phyloP scores from a whole-genome alignment of 306 rosid species.

The Leucaena leucocephala region DNA sequence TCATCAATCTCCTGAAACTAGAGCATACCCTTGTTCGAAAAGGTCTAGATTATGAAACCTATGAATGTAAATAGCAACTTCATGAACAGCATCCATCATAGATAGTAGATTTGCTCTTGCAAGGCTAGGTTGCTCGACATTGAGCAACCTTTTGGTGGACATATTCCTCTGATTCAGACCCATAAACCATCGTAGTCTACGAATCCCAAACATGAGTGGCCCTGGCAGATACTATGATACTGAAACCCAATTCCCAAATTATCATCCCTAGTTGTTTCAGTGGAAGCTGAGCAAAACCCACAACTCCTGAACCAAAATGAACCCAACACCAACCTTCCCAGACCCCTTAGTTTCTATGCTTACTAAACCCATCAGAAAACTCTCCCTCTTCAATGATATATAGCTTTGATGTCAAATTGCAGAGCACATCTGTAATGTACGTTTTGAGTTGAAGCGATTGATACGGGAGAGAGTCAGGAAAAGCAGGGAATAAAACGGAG shows the following conservation, averaged over 20 bases:
- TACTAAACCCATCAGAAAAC: constrained; percentile 10
- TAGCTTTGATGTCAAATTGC: not conserved
- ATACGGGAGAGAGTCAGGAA: constrained; percentile 21
- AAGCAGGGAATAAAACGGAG: constrained; percentile 8
- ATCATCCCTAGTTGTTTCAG: constrained; percentile 51
- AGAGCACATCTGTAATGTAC: constrained; percentile 25
- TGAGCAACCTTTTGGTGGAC: constrained; percentile 47
- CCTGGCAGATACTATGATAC: constrained; percentile 24
- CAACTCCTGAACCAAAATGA: constrained; percentile 28
- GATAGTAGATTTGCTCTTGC: constrained; percentile 50
- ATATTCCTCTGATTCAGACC: constrained; percentile 60
- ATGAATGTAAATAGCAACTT: constrained; percentile 84
- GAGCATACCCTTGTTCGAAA: constrained; percentile 76
- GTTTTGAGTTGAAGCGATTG: constrained; percentile 26
- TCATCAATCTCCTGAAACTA: not conserved
- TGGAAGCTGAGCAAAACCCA: constrained; percentile 29
- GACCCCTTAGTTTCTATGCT: constrained; percentile 14
- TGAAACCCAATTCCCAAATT: constrained; percentile 24
- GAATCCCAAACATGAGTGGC: constrained; percentile 59
- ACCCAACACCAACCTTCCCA: constrained; percentile 26
- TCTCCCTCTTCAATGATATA: not conserved
- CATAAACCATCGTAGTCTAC: constrained; percentile 69
- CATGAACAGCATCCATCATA: constrained; percentile 71
- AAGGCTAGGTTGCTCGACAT: constrained; percentile 44
- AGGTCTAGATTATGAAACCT: constrained; percentile 94